phyloP scores from a whole-genome alignment of 495 filamentous ascomycete species.

The Filosporella fistucella region DNA sequence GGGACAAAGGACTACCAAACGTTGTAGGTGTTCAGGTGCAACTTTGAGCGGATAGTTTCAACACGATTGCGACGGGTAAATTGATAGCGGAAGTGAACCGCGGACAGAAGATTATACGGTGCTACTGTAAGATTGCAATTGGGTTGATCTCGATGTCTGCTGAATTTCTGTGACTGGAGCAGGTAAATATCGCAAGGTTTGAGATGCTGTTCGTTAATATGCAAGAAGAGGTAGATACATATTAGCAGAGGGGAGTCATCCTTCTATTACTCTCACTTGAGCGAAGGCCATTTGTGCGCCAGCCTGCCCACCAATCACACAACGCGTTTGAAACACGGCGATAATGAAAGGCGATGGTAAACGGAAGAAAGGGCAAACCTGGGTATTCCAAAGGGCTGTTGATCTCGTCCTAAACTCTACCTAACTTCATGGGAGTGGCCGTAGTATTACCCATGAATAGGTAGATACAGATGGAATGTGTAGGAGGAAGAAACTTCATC shows the following conservation, averaged over 20 bases:
- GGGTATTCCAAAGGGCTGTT: neutral
- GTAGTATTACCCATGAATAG: neutral
- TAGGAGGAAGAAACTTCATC: neutral
- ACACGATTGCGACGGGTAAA: neutral
- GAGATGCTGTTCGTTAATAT: too few relatives aligned
- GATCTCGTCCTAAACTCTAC: neutral
- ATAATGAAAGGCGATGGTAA: too few relatives aligned
- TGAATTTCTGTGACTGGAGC: too few relatives aligned
- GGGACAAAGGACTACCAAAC: conserved; percentile 6
- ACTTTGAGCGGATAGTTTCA: neutral
- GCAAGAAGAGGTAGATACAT: too few relatives aligned
- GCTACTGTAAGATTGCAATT: neutral
- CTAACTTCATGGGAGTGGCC: neutral
- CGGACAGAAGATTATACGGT: neutral
- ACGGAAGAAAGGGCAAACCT: too few relatives aligned
- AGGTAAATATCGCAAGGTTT: too few relatives aligned
- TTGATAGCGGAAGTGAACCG: neutral
- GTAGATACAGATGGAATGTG: neutral
- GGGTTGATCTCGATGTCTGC: neutral
- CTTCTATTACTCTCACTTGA: too few relatives aligned
- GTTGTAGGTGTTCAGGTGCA: neutral
- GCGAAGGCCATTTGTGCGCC: too few relatives aligned
- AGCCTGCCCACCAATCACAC: too few relatives aligned
- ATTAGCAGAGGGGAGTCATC: too few relatives aligned
- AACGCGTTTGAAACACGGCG: too few relatives aligned